These are phyloP conservation scores for Aspergillus alliaceus DNA, from an alignment of 2,329 filamentous ascomycete genomes.

Conservation along the genomic window DNA sequence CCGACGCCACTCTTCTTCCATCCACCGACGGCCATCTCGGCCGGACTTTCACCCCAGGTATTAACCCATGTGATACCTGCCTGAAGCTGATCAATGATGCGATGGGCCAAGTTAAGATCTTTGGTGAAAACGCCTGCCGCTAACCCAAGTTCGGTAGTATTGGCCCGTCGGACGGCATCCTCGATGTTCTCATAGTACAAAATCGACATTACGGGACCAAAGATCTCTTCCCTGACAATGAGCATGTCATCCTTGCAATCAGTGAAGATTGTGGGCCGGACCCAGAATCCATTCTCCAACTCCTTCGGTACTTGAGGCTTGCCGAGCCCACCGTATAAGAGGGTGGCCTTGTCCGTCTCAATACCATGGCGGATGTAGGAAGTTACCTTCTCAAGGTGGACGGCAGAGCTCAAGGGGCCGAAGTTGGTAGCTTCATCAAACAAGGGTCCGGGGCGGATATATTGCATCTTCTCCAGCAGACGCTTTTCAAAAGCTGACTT, in stretches of 20 bases:
- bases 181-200: slow-evolving; percentile 70
- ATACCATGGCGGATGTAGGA: slow-evolving; percentile 75
- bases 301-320: slow-evolving; percentile 56
- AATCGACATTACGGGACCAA: slow-evolving; percentile 83
- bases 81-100: slow-evolving; percentile 68
- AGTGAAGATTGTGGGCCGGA: slow-evolving; percentile 80
- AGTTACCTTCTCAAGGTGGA: slow-evolving; percentile 76
- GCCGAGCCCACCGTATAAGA: slow-evolving; percentile 70
- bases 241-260: slow-evolving; percentile 81
- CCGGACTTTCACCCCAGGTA: slow-evolving; percentile 87
- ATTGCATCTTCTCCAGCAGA: slow-evolving; percentile 68
- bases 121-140: slow-evolving; percentile 82
- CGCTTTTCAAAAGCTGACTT: slow-evolving; percentile 67
- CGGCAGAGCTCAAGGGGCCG: slow-evolving; percentile 74
- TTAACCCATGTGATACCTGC: slow-evolving; percentile 92
- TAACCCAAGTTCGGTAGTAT: slow-evolving; percentile 73
- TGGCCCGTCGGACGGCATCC: slow-evolving; percentile 71
- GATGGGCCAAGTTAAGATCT: slow-evolving; percentile 72
- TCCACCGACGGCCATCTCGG: slow-evolving; percentile 88
- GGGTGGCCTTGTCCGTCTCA: slow-evolving; percentile 68
- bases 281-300: slow-evolving; percentile 72
- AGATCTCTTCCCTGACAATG: slow-evolving; percentile 80
- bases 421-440: slow-evolving; percentile 75
- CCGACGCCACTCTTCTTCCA: slow-evolving; percentile 91
- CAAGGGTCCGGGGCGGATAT: slow-evolving; percentile 70